phyloP scores from a whole-genome alignment of 1,284 basidiomycete genomes.

The Inonotus hispidus region DNA sequence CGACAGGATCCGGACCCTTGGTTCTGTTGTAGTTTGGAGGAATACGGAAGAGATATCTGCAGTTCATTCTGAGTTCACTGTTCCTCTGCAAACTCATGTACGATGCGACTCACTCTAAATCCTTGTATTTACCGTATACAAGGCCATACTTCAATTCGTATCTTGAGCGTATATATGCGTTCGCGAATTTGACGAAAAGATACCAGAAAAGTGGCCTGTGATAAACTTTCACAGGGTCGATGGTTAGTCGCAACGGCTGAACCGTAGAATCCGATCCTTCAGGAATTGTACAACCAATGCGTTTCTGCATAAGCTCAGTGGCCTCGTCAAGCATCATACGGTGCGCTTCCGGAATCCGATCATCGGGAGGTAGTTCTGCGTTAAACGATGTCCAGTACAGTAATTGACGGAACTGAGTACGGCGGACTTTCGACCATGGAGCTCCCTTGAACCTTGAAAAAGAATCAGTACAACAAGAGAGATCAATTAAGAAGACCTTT shows the following conservation, averaged over 20 bases:
- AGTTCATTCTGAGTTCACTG: background rate
- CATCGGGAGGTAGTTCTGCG: constrained; percentile 46
- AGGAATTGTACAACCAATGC: constrained; percentile 63
- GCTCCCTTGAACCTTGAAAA: constrained; percentile 61
- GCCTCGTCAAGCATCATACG: constrained; percentile 52
- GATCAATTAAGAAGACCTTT: constrained; percentile 13
- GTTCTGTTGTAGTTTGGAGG: constrained; percentile 59
- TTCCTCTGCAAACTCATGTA: background rate
- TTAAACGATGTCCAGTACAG: constrained; percentile 84
- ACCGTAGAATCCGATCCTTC: constrained; percentile 55
- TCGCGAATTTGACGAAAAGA: constrained; percentile 50
- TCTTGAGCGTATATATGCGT: constrained; percentile 41
- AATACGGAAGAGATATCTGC: constrained; percentile 69
- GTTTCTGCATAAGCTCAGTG: constrained; percentile 61
- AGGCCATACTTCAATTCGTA: constrained; percentile 45
- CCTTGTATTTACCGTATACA: constrained; percentile 44
- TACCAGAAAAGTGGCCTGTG: constrained; percentile 75
- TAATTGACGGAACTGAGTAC: constrained; percentile 69
- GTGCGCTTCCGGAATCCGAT: constrained; percentile 42
- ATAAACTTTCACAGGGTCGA: constrained; percentile 70
- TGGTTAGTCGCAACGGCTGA: constrained; percentile 64
- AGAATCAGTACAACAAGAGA: background rate
- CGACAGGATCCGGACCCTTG: constrained; percentile 58
- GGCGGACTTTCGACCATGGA: constrained; percentile 68
- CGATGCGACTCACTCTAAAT: constrained; percentile 51